These are phyloP conservation scores for Penicillium angulare DNA, from an alignment of 495 filamentous ascomycete species.

Conservation along the genomic window DNA sequence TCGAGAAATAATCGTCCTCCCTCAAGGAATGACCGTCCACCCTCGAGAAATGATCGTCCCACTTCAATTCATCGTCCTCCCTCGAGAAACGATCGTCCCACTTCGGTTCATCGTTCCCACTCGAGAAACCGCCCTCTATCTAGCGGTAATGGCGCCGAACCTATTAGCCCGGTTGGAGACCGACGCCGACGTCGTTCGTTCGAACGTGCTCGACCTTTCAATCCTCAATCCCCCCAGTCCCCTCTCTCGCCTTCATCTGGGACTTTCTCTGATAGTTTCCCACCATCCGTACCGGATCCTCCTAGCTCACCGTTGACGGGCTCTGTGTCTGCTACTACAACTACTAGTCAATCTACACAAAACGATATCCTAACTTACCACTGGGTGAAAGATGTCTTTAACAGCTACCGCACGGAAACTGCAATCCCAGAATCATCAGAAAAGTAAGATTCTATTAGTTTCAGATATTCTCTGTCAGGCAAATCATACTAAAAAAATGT, in stretches of 20 bases:
- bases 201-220: conserved; percentile 35
- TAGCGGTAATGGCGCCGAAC: conserved; percentile 28
- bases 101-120: too few species aligned
- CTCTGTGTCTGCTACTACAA: conserved; percentile 23
- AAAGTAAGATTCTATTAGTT: conserved; percentile 36
- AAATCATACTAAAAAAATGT: neutral
- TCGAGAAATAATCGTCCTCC: neutral
- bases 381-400: conserved; percentile 54
- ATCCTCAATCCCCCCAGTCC: conserved; percentile 28
- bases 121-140: conserved; percentile 29
- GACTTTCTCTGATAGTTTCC: conserved; percentile 32
- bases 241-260: conserved; percentile 34
- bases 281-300: conserved; percentile 39
- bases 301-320: conserved; percentile 44
- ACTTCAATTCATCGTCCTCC: neutral
- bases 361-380: conserved; percentile 38
- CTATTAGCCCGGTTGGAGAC: conserved; percentile 29
- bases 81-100: neutral
- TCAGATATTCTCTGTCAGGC: neutral
- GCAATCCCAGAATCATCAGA: conserved; percentile 36
- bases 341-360: conserved; percentile 34
- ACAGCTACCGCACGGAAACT: conserved; percentile 36
- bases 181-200: conserved; percentile 38
- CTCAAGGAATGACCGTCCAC: neutral
- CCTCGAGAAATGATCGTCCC: neutral